Conservation (phyloP, 2,329 filamentous ascomycete genomes). For the Sclerotinia minor region DNA sequence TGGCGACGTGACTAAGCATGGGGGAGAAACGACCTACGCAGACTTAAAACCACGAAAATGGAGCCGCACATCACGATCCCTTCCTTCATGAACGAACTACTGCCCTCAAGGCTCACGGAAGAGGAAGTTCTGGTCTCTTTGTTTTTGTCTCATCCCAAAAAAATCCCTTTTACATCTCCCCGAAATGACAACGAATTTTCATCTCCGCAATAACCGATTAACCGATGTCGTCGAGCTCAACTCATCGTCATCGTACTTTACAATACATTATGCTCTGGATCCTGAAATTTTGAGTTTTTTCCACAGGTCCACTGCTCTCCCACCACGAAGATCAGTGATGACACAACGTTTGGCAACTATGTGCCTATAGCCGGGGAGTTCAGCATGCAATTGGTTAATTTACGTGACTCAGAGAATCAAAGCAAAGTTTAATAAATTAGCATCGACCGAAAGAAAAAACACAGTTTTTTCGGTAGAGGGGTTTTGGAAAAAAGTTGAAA, state of each 20-base stretch:
- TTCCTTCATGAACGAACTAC: not conserved
- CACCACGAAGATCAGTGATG: slow-evolving; percentile 12
- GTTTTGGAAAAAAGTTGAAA: too few relatives aligned
- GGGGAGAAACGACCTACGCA: not conserved
- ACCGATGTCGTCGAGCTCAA: not conserved
- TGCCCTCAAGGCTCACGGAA: not conserved
- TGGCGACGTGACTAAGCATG: not conserved
- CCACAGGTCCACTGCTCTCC: slow-evolving; percentile 13
- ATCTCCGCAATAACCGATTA: not conserved
- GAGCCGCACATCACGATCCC: not conserved
- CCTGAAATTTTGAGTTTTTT: not conserved
- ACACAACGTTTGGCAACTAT: not conserved
- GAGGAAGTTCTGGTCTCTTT: not conserved
- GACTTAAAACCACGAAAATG: not conserved
- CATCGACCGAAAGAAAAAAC: not conserved
- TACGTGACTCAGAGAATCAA: not conserved
- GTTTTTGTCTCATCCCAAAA: slow-evolving; percentile 3
- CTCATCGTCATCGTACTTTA: not conserved
- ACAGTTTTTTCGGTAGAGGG: too few relatives aligned
- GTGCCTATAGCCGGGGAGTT: not conserved
- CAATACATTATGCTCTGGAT: not conserved
- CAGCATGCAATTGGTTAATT: not conserved
- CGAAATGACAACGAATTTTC: not conserved
- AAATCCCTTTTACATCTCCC: not conserved
- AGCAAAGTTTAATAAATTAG: slow-evolving; percentile 13